Base-by-base conservation (phyloP, 1,284 basidiomycete genomes). In the Heterobasidion irregulare region DNA sequence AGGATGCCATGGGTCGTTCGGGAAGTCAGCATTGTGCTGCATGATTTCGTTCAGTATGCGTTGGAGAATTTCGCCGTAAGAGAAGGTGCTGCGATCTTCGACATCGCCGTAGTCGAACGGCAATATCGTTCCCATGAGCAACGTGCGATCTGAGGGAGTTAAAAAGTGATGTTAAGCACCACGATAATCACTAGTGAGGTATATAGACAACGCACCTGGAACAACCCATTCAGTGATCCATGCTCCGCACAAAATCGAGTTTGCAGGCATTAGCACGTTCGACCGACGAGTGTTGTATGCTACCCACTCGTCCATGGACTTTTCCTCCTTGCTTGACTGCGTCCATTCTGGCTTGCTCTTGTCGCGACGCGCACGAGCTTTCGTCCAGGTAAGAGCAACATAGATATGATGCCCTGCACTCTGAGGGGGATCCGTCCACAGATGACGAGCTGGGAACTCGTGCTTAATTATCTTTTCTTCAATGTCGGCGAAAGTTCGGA, bases 41-140 rank as follows among this genome's bases (percentile, higher is more conserved):
- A n/a, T 18, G 19, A 47, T 7, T 26, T 53, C 52, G n/a, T 36
- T 15, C 13, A 53, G 52, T 15, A 47, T 44, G 15, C 32, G 52
- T 6, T 47, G 44, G 9, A 53, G 45, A 15, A 53, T 46, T 34
- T 46, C 43, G 44, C 43, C 35, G 34, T 45, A 53, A 32, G 52
- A 46, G 16, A 53, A 44, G 18, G 45, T 43, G 44, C 33, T 34
- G n/a, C 52, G 52, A 33, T 53, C 52, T 44, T 47, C 52, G 43
- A 53, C 34, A 16, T 53, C 52, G 16, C n/a, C 52, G 34, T 47
- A 53, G 44, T 47, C 53, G 36, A 47, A 53, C 35, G 53, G 45
- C 19, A 18, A 35, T 19, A 48, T 47, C 45, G 53, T 53, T 8
- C 16, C 6, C 13, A 53, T 36, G 19, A 36, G 4, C 19, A 53